phyloP scores from a whole-genome alignment of 306 rosid species.

The Cyclanthera cordifolia region DNA sequence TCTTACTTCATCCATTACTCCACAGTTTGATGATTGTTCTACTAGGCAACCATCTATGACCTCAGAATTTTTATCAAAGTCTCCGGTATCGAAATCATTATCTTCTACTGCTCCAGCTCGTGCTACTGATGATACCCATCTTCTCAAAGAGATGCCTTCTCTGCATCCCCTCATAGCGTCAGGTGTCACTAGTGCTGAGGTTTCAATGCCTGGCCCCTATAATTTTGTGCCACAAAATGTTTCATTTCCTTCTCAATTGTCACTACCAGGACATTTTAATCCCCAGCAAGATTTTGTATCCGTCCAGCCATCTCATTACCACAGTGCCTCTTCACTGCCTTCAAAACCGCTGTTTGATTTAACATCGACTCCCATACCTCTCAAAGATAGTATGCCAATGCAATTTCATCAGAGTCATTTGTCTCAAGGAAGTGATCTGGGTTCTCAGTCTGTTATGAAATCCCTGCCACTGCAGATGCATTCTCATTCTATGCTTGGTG shows the following conservation, averaged over 20 bases:
- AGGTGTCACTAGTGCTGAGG: slow-evolving; percentile 35
- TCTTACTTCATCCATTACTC: slow-evolving; percentile 24
- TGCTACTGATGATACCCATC: slow-evolving; percentile 22
- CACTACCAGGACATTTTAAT: slow-evolving; percentile 29
- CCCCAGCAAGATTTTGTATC: slow-evolving; percentile 32
- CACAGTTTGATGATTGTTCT: slow-evolving; percentile 29
- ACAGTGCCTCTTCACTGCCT: slow-evolving; percentile 47
- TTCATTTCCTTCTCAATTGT: slow-evolving; percentile 41
- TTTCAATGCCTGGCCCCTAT: slow-evolving; percentile 31
- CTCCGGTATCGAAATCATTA: slow-evolving; percentile 31
- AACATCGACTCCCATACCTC: slow-evolving; percentile 27
- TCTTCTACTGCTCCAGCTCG: slow-evolving; percentile 23
- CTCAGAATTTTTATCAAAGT: slow-evolving; percentile 27
- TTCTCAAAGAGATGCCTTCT: slow-evolving; percentile 18
- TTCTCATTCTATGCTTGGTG: slow-evolving; percentile 32
- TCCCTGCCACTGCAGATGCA: slow-evolving; percentile 26
- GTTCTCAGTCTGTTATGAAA: slow-evolving; percentile 33
- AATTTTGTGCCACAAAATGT: slow-evolving; percentile 35
- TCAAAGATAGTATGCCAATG: slow-evolving; percentile 29
- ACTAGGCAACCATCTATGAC: slow-evolving; percentile 21
- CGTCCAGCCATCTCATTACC: slow-evolving; percentile 39
- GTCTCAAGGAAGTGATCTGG: slow-evolving; percentile 33
- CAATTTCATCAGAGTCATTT: slow-evolving; percentile 43
- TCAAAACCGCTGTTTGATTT: slow-evolving; percentile 34
- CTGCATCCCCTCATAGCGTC: slow-evolving; percentile 18